Conservation (phyloP, 108 stramenopile species). For the Parmales sp. region DNA sequence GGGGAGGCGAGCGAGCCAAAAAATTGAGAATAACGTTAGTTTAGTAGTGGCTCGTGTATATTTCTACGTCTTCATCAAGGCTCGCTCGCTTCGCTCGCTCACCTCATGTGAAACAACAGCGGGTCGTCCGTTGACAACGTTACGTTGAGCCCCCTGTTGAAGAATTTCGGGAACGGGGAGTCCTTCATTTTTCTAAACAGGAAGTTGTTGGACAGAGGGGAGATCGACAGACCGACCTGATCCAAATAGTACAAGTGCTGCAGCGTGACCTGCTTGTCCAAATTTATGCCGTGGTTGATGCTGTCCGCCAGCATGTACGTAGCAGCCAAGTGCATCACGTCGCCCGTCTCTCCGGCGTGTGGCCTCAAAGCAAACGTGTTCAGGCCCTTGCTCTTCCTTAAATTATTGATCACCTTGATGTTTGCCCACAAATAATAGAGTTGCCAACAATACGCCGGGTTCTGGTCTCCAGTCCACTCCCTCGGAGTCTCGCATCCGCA, state of each 20-base stretch:
- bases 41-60: no score
- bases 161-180: constrained; percentile 86
- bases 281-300: constrained; percentile 96
- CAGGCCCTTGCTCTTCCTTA: constrained; percentile 52
- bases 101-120: constrained; percentile 92
- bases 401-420: constrained; percentile 74
- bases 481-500: constrained; percentile 46
- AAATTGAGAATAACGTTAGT: no score
- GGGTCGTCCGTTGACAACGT: constrained; percentile 97
- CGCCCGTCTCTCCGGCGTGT: constrained; percentile 93
- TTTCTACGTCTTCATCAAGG: no score
- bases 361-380: constrained; percentile 85
- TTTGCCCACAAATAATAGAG: constrained; percentile 89
- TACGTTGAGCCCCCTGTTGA: constrained; percentile 83
- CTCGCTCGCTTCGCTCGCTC: no score
- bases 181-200: constrained; percentile 88
- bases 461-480: constrained; percentile 67
- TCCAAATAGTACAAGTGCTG: constrained; percentile 97
- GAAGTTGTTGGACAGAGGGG: constrained; percentile 94
- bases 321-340: constrained; percentile 90
- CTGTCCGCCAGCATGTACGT: constrained; percentile 85
- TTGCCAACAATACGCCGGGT: constrained; percentile 80
- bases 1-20: no score
- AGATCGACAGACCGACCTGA: constrained; percentile 81
- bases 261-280: constrained; percentile 83